Percentiles rank a stretch among this genome's conserved stretches.
phyloP scores from a whole-genome alignment of 75 land plant genomes.

The Picea glauca region DNA sequence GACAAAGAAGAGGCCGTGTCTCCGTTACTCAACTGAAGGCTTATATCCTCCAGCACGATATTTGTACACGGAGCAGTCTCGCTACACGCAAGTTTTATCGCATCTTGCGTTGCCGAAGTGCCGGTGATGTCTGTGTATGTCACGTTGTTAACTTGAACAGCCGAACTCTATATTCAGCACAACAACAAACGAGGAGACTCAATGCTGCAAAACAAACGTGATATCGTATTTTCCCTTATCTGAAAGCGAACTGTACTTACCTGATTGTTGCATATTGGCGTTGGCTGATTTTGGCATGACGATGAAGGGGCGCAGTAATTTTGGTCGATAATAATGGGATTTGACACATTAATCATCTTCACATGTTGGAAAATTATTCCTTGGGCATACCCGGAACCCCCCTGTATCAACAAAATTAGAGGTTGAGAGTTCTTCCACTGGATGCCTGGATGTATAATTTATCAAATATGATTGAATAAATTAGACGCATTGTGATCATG shows the following conservation, averaged over 20 bases:
- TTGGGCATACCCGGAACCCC: slow-evolving; percentile 24
- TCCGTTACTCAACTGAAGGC: slow-evolving; percentile 17
- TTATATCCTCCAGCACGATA: background rate
- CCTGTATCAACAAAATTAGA: slow-evolving; percentile 6
- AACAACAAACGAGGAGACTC: too few species aligned
- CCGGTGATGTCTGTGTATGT: slow-evolving; percentile 33
- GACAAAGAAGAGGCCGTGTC: slow-evolving; percentile 24
- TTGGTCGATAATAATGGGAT: slow-evolving; percentile 33
- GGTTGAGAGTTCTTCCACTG: too few species aligned
- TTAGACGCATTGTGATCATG: background rate
- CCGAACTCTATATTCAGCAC: slow-evolving; percentile 22
- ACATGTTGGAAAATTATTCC: slow-evolving; percentile 44
- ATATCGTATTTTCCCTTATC: too few species aligned
- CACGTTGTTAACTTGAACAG: slow-evolving; percentile 25
- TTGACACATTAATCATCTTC: slow-evolving; percentile 66
- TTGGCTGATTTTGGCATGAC: slow-evolving; percentile 3
- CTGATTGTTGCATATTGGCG: background rate
- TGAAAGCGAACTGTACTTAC: background rate
- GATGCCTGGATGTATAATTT: too few species aligned
- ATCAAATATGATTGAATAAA: too few species aligned
- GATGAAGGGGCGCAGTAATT: slow-evolving; percentile 12
- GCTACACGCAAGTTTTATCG: slow-evolving; percentile 32
- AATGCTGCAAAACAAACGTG: too few species aligned
- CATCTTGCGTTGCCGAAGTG: slow-evolving; percentile 26
- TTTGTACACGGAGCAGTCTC: slow-evolving; percentile 17